These are phyloP conservation scores for Phytopythium litorale DNA, from an alignment of 352 stramenopile genomes.

Conservation along the genomic window DNA sequence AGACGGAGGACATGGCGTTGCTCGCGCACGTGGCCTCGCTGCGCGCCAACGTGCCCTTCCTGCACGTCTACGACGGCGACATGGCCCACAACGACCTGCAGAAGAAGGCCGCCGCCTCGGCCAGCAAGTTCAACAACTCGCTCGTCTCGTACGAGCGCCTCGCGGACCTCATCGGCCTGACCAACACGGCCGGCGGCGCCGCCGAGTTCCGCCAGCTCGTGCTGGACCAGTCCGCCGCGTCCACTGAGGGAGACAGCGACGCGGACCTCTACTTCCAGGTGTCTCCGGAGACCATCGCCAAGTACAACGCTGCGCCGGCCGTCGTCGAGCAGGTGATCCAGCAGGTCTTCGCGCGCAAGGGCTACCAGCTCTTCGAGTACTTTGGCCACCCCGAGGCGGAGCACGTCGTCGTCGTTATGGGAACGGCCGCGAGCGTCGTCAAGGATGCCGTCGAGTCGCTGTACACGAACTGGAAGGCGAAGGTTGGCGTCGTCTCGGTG, in stretches of 20 bases:
- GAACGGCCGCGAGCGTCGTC: slow-evolving; percentile 83
- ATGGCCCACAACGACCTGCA: slow-evolving; percentile 85
- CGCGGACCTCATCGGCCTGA: slow-evolving; percentile 58
- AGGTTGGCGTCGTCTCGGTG: slow-evolving; percentile 85
- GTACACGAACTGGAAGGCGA: slow-evolving; percentile 79
- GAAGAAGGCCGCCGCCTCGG: slow-evolving; percentile 28
- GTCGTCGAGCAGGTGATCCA: slow-evolving; percentile 80
- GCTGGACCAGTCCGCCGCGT: slow-evolving; percentile 41
- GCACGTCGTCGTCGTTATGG: slow-evolving; percentile 90
- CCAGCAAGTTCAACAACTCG: slow-evolving; percentile 58
- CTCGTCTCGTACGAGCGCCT: slow-evolving; percentile 70
- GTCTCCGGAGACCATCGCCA: slow-evolving; percentile 78
- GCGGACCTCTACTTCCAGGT: slow-evolving; percentile 92
- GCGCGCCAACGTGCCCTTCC: slow-evolving; percentile 86
- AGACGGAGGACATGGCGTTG: slow-evolving; percentile 91
- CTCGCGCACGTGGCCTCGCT: slow-evolving; percentile 89
- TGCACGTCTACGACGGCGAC: slow-evolving; percentile 93
- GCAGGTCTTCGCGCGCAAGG: slow-evolving; percentile 73
- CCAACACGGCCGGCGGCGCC: slow-evolving; percentile 30
- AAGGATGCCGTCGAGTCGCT: slow-evolving; percentile 87
- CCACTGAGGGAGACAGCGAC: slow-evolving; percentile 46
- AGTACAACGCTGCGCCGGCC: slow-evolving; percentile 63
- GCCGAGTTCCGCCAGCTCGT: slow-evolving; percentile 63
- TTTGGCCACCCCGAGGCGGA: slow-evolving; percentile 78
- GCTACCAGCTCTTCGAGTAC: slow-evolving; percentile 92